These are phyloP conservation scores for Globisporangium alternatum DNA, from an alignment of 352 stramenopile genomes.

Conservation along the genomic window DNA sequence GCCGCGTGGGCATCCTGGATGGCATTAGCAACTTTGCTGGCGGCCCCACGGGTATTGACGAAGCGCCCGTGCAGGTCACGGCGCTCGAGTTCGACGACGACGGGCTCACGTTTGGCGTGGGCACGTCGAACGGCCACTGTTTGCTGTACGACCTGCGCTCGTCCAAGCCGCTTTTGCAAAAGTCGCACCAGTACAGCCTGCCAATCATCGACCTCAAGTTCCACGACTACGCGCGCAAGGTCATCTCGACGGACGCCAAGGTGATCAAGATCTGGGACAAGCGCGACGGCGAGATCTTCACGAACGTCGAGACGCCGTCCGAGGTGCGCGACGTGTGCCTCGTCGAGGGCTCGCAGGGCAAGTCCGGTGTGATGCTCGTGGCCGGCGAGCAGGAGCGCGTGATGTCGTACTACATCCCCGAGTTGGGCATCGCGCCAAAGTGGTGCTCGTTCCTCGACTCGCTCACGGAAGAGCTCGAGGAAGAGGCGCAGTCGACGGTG, in stretches of 20 bases:
- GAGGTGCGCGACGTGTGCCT: conserved; percentile 97
- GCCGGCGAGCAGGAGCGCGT: conserved; percentile 96
- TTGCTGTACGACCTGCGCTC: conserved; percentile 97
- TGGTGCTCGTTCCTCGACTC: conserved; percentile 99
- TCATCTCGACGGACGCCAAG: conserved; percentile 96
- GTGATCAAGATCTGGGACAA: conserved; percentile 98
- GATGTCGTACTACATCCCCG: conserved; percentile 98
- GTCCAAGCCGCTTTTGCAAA: conserved; percentile 91
- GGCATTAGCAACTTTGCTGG: conserved; percentile 51
- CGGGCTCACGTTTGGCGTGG: conserved; percentile 93
- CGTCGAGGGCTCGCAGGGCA: conserved; percentile 84
- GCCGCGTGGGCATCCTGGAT: conserved; percentile 65
- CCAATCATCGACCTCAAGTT: conserved; percentile 96
- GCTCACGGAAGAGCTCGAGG: conserved; percentile 98
- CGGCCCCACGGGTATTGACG: conserved; percentile 24
- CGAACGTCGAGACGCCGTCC: conserved; percentile 96
- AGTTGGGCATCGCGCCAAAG: conserved; percentile 95
- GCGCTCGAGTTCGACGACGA: conserved; percentile 93
- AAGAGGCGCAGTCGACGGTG: conserved; percentile 91
- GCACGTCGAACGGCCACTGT: conserved; percentile 93
- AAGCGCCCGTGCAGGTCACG: conserved; percentile 82
- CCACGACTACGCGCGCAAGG: conserved; percentile 81
- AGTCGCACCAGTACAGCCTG: conserved; percentile 97
- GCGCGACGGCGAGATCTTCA: conserved; percentile 87
- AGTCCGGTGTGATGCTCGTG: conserved; percentile 96